phyloP scores from a whole-genome alignment of 768 basidiomycete species.

The Termitomyces sp. region DNA sequence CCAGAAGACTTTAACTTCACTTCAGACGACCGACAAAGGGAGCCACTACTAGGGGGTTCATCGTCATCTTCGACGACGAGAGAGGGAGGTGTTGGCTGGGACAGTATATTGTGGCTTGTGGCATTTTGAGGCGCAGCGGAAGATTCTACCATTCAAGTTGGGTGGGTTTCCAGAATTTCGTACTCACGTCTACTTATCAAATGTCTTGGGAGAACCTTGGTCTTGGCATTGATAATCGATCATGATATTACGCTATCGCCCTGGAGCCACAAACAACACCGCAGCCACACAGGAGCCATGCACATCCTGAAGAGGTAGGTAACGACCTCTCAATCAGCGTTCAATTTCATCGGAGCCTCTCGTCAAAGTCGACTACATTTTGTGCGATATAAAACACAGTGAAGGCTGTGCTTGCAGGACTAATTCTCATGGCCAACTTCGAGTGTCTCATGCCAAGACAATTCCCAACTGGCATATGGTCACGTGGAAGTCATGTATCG shows the following conservation, averaged over 20 bases:
- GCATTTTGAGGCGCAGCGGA: neutral
- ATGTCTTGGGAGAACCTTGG: neutral
- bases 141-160: slow-evolving; percentile 1
- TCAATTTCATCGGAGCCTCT: neutral
- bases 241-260: neutral
- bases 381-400: neutral
- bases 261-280: neutral
- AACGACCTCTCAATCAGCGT: neutral
- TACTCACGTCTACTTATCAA: neutral
- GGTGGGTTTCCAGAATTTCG: neutral
- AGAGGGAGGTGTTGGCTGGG: slow-evolving; percentile 25
- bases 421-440: neutral
- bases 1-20: slow-evolving; percentile 25
- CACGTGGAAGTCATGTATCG: neutral
- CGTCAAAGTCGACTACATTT: neutral
- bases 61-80: slow-evolving; percentile 36
- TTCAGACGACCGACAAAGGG: slow-evolving; percentile 26
- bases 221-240: neutral
- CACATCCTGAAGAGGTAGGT: too few species aligned
- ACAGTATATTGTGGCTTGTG: slow-evolving; percentile 12
- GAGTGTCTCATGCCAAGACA: neutral
- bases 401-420: neutral
- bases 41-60: slow-evolving; percentile 39
- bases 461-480: neutral
- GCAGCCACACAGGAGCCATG: too few species aligned